Conservation (phyloP, 2,329 filamentous ascomycete genomes). For the Macroventuria anomochaeta region DNA sequence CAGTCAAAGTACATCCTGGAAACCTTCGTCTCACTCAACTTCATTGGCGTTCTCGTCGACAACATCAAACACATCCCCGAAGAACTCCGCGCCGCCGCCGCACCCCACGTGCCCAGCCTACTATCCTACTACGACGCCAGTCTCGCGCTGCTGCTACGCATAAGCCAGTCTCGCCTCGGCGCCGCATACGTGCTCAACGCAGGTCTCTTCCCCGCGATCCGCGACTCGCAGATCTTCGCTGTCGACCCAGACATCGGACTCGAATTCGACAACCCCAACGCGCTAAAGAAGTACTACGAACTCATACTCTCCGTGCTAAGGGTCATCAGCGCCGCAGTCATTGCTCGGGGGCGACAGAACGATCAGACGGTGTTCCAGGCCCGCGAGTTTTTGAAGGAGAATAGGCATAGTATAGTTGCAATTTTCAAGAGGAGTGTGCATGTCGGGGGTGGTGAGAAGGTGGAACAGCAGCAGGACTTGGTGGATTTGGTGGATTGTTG, state of each 20-base stretch:
- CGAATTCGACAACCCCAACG: slow-evolving; percentile 70
- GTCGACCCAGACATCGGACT: slow-evolving; percentile 92
- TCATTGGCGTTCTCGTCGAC: slow-evolving; percentile 88
- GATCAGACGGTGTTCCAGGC: slow-evolving; percentile 74
- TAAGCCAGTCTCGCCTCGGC: slow-evolving; percentile 83
- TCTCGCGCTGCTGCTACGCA: slow-evolving; percentile 80
- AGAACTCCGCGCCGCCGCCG: slow-evolving; percentile 59
- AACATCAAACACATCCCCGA: slow-evolving; percentile 78
- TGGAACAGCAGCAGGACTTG: slow-evolving; percentile 69
- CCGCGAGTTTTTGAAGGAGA: slow-evolving; percentile 79
- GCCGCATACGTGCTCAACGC: slow-evolving; percentile 87
- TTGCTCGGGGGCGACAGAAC: slow-evolving; percentile 83
- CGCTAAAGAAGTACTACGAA: slow-evolving; percentile 81
- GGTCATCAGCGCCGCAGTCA: slow-evolving; percentile 80
- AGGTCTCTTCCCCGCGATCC: slow-evolving; percentile 82
- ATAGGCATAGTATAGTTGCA: slow-evolving; percentile 82
- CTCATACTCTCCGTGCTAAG: slow-evolving; percentile 81
- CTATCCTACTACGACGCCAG: slow-evolving; percentile 73
- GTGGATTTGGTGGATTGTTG: slow-evolving; percentile 84
- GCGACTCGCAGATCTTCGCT: slow-evolving; percentile 82
- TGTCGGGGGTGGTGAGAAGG: slow-evolving; percentile 62
- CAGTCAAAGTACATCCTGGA: slow-evolving; percentile 78
- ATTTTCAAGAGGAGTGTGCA: slow-evolving; percentile 89
- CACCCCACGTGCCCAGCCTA: slow-evolving; percentile 60
- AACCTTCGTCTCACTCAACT: slow-evolving; percentile 83